These are phyloP conservation scores for Berkeleyomyces basicola DNA, from an alignment of 2,329 filamentous ascomycete genomes.

Conservation along the genomic window DNA sequence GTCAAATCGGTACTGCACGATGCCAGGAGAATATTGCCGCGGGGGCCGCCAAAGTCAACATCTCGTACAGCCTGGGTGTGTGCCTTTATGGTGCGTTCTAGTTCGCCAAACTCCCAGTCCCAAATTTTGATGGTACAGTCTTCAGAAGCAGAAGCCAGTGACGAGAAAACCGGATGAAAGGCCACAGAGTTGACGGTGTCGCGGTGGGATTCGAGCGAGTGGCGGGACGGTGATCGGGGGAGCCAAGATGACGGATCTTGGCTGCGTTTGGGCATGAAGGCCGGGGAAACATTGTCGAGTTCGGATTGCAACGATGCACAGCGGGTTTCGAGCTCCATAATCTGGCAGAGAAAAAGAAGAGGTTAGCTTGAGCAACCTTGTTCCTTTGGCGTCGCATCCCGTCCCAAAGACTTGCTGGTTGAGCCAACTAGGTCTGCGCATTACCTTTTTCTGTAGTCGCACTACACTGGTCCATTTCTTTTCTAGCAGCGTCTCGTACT, in stretches of 20 bases:
- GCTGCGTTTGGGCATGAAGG: constrained; percentile 59
- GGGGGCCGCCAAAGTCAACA: constrained; percentile 76
- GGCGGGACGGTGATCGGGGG: constrained; percentile 63
- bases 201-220: constrained; percentile 71
- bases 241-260: constrained; percentile 78
- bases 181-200: constrained; percentile 71
- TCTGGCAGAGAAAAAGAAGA: constrained; percentile 32
- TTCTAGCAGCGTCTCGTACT: constrained; percentile 85
- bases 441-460: constrained; percentile 83
- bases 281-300: constrained; percentile 64
- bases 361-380: background rate
- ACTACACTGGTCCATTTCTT: constrained; percentile 99
- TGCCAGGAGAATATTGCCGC: constrained; percentile 50
- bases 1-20: constrained; percentile 80
- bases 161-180: constrained; percentile 84
- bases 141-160: constrained; percentile 76
- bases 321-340: constrained; percentile 79
- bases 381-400: constrained; percentile 12
- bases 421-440: background rate
- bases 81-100: constrained; percentile 79
- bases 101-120: constrained; percentile 89
- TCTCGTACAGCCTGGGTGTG: constrained; percentile 81
- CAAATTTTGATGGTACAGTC: constrained; percentile 92
- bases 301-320: constrained; percentile 61
- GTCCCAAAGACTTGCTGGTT: too few relatives aligned